Base-by-base conservation (phyloP, 768 basidiomycete genomes). In the Suillus sp. region DNA sequence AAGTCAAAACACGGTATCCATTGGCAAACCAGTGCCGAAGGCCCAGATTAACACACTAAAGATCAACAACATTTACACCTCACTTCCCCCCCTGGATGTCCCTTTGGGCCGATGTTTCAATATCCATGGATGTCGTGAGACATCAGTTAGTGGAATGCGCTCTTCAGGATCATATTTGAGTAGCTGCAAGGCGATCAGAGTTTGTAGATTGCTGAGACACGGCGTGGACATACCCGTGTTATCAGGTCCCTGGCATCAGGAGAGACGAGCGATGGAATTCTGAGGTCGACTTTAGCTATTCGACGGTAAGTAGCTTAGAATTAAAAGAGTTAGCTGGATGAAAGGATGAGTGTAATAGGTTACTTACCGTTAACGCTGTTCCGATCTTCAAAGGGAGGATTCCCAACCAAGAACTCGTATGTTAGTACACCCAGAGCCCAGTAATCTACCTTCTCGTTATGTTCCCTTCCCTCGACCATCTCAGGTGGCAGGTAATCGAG, bases 381-480 rank as follows among this genome's bases (percentile, higher is more conserved):
- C 65, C 90, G 78, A 72, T 96, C 95, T 72, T 98, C 96, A 67
- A 99, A 99, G 0, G 88, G 89, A 22, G 89, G 88, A 13, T 83
- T 84, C 6, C 96, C 96, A 59, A 87, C 86, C 64, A 99, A 77
- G 74, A 99, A 98, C 75, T 99, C 96, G 73, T 95, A 99, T 1
- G 91, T 91, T 65, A 99, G 80, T n/a, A 99, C 96, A 51, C 96
- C 96, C 32, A 99, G 79, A 0, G 96, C 96, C 96, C 96, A 99
- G 64, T 94, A 84, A 70, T 99, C 96, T 43, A 99, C 96, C 71
- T 86, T 89, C 70, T 95, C 93, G 60, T 83, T 90, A 73, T 99
- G 96, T 64, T 92, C 92, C 67, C 85, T 89, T 0, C 90, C 89
- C 69, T 97, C 95, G 16, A 99, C 92, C 97, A 99, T 99, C 81